Evolutionary conservation across 371 early-diverging fungal genomes (phyloP), one percentile per base, ranked within the genome.

Genomic region (Mortierella sp.): DNA sequence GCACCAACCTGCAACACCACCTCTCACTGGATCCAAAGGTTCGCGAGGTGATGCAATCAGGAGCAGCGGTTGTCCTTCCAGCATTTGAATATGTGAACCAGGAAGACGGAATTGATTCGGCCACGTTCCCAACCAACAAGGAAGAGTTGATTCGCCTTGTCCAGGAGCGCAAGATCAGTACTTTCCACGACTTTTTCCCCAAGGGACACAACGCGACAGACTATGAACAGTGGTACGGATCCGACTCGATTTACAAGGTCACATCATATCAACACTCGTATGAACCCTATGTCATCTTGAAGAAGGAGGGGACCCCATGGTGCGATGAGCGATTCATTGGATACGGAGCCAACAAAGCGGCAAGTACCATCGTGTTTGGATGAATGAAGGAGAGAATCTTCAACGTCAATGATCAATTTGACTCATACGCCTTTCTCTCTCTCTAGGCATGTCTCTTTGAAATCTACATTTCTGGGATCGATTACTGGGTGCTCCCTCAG

Each of bases 251-350:
- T 13, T 90, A 88, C 72, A 83, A 81, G 61, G 88, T 88, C 12
- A 80, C 83, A 5, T 57, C 84, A 1, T 90, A 90, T 64, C 84
- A 88, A 40, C 85, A 84, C 44, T 85, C 86, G 1, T 90, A 90
- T 50, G 90, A 90, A 60, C 90, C 90, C 6, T 90, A 90, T 63
- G 86, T 86, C 39, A 83, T 90, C 47, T 80, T 86, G 60, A 84
- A 81, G 59, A 85, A 86, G 59, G 84, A 90, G 37, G 84, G 83
- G 0, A 67, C 83, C 0, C 88, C 88, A 13, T 90, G 90, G 90
- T 89, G 90, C 63, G 89, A 90, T 50, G 90, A 88, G 59, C 82
- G 89, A 4, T 90, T 88, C 60, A 72, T 88, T 52, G 89, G 90
- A 14, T 88, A 90, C 57, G 90, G 90, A 41, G 86, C 86, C 6